Evolutionary conservation across 2,329 filamentous ascomycete genomes (phyloP), one percentile per base, ranked within the genome.

Genomic region (Sclerotiophoma versabilis): DNA sequence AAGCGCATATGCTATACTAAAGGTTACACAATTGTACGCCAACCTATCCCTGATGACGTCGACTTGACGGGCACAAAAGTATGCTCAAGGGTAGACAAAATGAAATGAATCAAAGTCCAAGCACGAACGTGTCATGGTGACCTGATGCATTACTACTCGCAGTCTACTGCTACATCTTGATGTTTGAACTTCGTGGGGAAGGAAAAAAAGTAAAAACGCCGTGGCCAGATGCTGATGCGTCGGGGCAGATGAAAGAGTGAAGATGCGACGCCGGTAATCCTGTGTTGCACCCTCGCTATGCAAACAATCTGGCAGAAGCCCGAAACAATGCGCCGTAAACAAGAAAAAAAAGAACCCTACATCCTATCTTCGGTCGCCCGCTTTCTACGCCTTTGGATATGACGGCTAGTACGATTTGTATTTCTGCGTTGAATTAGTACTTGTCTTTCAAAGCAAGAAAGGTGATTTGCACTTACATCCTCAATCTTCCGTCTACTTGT

Each of bases 401-500:
- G n/a, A n/a, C 10, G 10, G 27, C 48, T 63, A 70, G 41, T 69
- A 68, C 8, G 62, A 63, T 30, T 71, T 72, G 33, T 72, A 72
- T 69, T 72, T 72, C 69, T 72, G 55, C 36, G 11, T 1, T 10
- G 7, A 2, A 7, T 51, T 8, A 51, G 48, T 5, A 36, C 11
- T 2, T 11, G 2, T n/a, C 4, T 3, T 7, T 33, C 7, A 2
- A 5, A 17, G 19, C 4, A 4, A 37, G 5, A 14, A 27, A n/a
- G n/a, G 4, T 3, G 4, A 34, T 5, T 5, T 8, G n/a, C 10
- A 87, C 92, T 85, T 79, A 96, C 93, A 82, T 97, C 93, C 67
- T 96, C 91, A 69, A 92, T 87, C 71, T 90, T 87, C 67, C 91
- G 84, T 70, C 89, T 79, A 71, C 96, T 93, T 58, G 87, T 83